Evolutionary conservation across 2,329 filamentous ascomycete species (phyloP), one percentile per base, ranked within the genome.

Genomic region (Lachnellula suecica): DNA sequence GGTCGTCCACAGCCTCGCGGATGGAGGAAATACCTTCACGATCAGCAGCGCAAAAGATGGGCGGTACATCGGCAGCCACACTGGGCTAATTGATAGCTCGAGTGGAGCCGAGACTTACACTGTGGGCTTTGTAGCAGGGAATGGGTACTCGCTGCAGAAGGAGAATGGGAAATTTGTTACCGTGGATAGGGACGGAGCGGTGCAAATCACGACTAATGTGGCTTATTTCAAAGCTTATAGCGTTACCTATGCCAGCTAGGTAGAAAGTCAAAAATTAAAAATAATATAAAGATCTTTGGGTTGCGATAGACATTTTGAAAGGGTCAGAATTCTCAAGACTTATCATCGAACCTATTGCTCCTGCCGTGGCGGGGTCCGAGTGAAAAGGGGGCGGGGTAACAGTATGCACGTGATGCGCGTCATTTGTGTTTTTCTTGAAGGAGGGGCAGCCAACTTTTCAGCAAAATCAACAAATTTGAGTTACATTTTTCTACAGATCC

Each of bases 21-120:
- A 52, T 29, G 58, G 54, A 25, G 60, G 51, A 1, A 59, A 67
- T 34, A 56, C 20, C 2, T 75, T 74, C 61, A 68, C 63, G 2
- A 65, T 76, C 37, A 72, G 69, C 24, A 74, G 70, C 53, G 72
- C 72, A 3, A 57, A 70, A 11, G 72, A 76, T 60, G 69, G 71
- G 4, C 63, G 63, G 49, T 74, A 69, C 63, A 57, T 74, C 17
- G 70, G 56, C 2, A 35, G 29, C 43, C 54, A 59, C 31, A 60
- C 56, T 2, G 45, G 35, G 1, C 27, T 61, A 19, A 44, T 51
- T 31, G 38, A 55, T 29, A 52, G 24, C 22, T 19, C 42, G 1
- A 56, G 38, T 31, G 52, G 51, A 13, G 54, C 58, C 1, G 53
- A 62, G 45, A 54, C 42, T 13, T 63, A 60, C 37, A 58, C 53